Base-by-base conservation (phyloP, 805 yeast species). In the Yamadazyma takamatsuzukensis region DNA sequence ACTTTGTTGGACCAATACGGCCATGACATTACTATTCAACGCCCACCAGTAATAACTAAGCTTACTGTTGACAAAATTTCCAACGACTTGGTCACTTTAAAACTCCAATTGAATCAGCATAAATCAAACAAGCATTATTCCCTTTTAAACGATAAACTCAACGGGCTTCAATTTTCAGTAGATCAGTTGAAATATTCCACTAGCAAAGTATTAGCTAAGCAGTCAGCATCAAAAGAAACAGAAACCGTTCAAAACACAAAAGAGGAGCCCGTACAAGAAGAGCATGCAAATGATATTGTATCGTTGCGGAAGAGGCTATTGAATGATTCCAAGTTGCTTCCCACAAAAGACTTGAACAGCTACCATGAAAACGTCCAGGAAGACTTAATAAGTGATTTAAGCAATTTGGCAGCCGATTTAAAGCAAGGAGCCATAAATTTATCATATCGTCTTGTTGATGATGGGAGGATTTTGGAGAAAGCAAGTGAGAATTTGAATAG, bases 311-410 rank as follows among this genome's bases (percentile, higher is more conserved):
- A 36, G 19, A 25, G 43, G 16, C 22, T 42, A 27, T 29, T 39
- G 17, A 30, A 15, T 25, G 17, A 21, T 15, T 25, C 39, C 5
- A 24, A n/a, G 3, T 26, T 28, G 11, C 27, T 24, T 11, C 13
- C 8, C 14, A 12, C 8, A 12, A 27, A 29, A 18, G 29, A 35
- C 18, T 18, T 37, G 29, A 66, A 67, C 39, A 52, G 54, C 7
- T 61, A 62, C 47, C 72, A 67, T 43, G 71, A 64, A 35, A 53
- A 59, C 8, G 36, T 64, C 16, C 83, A 77, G 48, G 70, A 70
- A 22, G 71, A 70, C 23, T 54, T 77, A 11, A 48, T 76, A 19
- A 53, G 51, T 18, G 80, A 77, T 25, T 56, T 77, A 30, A 49
- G 69, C 3, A 67, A 59, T 13, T 63, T 77, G 54, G 77, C 78